phyloP scores from a whole-genome alignment of 2,329 filamentous ascomycete genomes.

The Ascochyta lentis region DNA sequence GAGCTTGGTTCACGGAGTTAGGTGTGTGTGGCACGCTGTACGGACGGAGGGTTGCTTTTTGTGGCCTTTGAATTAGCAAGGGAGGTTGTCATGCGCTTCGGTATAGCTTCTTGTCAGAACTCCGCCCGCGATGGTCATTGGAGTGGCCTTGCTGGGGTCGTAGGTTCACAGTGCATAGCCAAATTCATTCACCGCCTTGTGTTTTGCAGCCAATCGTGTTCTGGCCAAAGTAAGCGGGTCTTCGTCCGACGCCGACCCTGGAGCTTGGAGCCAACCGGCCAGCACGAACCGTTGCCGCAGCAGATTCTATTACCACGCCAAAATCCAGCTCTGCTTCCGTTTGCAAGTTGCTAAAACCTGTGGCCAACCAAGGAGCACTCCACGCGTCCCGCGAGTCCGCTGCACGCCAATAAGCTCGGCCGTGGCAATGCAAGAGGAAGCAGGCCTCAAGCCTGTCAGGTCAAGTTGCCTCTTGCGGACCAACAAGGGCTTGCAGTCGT shows the following conservation, averaged over 20 bases:
- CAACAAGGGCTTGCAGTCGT: constrained; percentile 16
- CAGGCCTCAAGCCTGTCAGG: constrained; percentile 12
- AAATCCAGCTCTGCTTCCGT: not conserved
- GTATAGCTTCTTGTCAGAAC: constrained; percentile 28
- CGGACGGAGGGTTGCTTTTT: constrained; percentile 27
- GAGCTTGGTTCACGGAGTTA: constrained; percentile 24
- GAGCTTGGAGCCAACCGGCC: constrained; percentile 9
- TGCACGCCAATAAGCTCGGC: constrained; percentile 1
- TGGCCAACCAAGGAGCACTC: not conserved
- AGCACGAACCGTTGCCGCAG: constrained; percentile 8
- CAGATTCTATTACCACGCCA: not conserved
- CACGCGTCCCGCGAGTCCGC: not conserved
- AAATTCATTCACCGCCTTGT: constrained; percentile 18
- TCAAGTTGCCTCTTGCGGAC: constrained; percentile 7
- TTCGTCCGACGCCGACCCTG: constrained; percentile 20
- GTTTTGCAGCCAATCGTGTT: constrained; percentile 26
- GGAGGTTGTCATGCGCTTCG: constrained; percentile 23
- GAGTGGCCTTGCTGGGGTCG: constrained; percentile 26
- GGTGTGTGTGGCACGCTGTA: constrained; percentile 24
- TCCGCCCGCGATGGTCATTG: constrained; percentile 22
- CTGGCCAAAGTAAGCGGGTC: constrained; percentile 32
- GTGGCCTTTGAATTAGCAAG: constrained; percentile 23
- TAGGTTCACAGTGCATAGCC: constrained; percentile 9
- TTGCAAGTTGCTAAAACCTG: not conserved
- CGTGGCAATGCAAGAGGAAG: constrained; percentile 19